These are phyloP conservation scores for Nepenthes alata DNA, from an alignment of 179 eudicot genomes.

Conservation along the genomic window DNA sequence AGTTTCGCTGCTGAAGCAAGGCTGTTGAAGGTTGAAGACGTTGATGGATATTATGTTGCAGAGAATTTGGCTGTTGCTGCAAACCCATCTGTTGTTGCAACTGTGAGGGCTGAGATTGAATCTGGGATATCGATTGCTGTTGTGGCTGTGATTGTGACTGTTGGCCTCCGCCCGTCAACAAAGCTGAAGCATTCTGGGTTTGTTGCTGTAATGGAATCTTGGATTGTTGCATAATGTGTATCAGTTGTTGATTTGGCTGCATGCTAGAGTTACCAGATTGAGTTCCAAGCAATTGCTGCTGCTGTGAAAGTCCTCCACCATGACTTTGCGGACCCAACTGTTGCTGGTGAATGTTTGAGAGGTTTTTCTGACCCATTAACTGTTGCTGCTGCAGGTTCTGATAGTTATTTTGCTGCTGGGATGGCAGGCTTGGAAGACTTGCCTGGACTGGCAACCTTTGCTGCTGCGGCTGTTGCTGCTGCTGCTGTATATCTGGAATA, in stretches of 20 bases:
- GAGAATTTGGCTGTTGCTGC: slow-evolving; percentile 59
- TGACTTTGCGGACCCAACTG: slow-evolving; percentile 51
- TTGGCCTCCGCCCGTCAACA: slow-evolving; percentile 42
- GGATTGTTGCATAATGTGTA: slow-evolving; percentile 53
- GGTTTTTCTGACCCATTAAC: slow-evolving; percentile 51
- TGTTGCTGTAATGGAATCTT: slow-evolving; percentile 57
- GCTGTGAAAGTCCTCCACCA: slow-evolving; percentile 36
- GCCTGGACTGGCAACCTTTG: slow-evolving; percentile 63
- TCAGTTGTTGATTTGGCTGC: slow-evolving; percentile 54
- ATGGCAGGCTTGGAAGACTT: slow-evolving; percentile 41
- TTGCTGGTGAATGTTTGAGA: slow-evolving; percentile 53
- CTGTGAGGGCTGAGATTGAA: slow-evolving; percentile 72
- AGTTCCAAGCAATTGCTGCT: slow-evolving; percentile 47
- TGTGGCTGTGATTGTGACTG: slow-evolving; percentile 42
- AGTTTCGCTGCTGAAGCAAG: slow-evolving; percentile 61
- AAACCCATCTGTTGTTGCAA: slow-evolving; percentile 64
- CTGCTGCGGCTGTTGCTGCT: slow-evolving; percentile 41
- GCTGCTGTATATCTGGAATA: slow-evolving; percentile 54
- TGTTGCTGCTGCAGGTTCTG: slow-evolving; percentile 41
- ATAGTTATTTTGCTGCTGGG: slow-evolving; percentile 41
- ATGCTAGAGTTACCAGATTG: slow-evolving; percentile 56
- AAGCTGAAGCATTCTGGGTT: slow-evolving; percentile 33
- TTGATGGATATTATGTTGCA: slow-evolving; percentile 77
- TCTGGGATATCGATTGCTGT: slow-evolving; percentile 69
- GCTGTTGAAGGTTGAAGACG: slow-evolving; percentile 61